Evolutionary conservation across 768 basidiomycete species (phyloP).

Genomic region (Boletales sp.): DNA sequence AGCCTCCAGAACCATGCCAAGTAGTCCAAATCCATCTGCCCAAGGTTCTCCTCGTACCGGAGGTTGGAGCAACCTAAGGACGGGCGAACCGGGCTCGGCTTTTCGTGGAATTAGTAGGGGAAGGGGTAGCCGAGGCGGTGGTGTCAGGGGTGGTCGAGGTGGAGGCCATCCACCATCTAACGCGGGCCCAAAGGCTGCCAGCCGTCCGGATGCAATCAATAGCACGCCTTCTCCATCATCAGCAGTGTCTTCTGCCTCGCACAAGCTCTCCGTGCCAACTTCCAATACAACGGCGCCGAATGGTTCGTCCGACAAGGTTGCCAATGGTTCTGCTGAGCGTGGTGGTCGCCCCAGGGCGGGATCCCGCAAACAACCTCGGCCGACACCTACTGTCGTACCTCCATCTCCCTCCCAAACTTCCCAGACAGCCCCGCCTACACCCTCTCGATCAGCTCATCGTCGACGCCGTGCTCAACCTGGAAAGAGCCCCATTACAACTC

Average conservation of each 20-base stretch:
- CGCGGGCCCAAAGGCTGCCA: constrained; percentile 20
- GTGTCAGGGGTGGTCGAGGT: constrained; percentile 23
- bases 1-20: constrained; percentile 27
- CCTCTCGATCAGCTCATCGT: constrained; percentile 44
- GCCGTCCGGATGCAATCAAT: constrained; percentile 18
- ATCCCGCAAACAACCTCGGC: constrained; percentile 20
- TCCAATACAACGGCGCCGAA: constrained; percentile 17
- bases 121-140: constrained; percentile 34
- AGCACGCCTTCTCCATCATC: constrained; percentile 17
- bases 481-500: constrained; percentile 20
- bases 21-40: constrained; percentile 26
- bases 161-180: constrained; percentile 27
- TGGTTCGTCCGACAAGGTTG: constrained; percentile 20
- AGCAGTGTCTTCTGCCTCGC: constrained; percentile 8
- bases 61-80: constrained; percentile 39
- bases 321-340: constrained; percentile 20
- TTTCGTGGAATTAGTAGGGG: constrained; percentile 42
- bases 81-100: constrained; percentile 46
- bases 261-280: constrained; percentile 14
- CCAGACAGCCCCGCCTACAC: constrained; percentile 26
- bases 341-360: constrained; percentile 19
- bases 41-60: constrained; percentile 31
- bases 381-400: constrained; percentile 19
- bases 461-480: constrained; percentile 46
- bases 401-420: constrained; percentile 19